Evolutionary conservation across 2,329 filamentous ascomycete species (phyloP).

Genomic region (Fusarium anthophilum): DNA sequence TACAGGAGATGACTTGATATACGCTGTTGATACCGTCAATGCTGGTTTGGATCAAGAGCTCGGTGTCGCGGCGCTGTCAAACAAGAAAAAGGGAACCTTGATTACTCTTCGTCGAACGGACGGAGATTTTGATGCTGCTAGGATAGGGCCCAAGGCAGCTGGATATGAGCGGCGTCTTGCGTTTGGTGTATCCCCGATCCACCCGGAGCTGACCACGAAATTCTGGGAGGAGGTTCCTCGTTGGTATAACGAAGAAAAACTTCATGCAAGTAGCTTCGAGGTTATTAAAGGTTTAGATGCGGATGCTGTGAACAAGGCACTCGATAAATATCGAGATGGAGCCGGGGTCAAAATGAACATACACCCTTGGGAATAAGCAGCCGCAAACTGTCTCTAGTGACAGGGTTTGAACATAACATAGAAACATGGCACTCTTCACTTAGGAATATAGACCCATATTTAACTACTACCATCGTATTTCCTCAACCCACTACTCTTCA

Average conservation of each 20-base stretch:
- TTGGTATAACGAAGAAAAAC: not conserved
- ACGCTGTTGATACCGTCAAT: not conserved
- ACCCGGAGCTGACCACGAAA: not conserved
- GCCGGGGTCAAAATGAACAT: not conserved
- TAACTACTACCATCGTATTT: not conserved
- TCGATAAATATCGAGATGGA: not conserved
- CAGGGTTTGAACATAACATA: no score
- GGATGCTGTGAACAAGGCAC: not conserved
- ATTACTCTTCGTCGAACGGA: not conserved
- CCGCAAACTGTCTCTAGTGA: no score
- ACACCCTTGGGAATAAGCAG: not conserved
- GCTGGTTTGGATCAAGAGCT: not conserved
- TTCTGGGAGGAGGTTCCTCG: not conserved
- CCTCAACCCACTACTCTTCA: not conserved
- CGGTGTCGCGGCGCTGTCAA: not conserved
- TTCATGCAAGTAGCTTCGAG: not conserved
- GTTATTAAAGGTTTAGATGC: not conserved
- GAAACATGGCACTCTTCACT: not conserved
- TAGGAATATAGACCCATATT: fast-evolving
- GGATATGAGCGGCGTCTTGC: not conserved
- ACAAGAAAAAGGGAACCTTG: not conserved
- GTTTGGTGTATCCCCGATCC: not conserved
- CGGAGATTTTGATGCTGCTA: not conserved
- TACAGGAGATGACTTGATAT: not conserved
- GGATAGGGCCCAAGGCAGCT: not conserved